Conservation (phyloP, 345 rosid species). For the Salix koriyanagi region DNA sequence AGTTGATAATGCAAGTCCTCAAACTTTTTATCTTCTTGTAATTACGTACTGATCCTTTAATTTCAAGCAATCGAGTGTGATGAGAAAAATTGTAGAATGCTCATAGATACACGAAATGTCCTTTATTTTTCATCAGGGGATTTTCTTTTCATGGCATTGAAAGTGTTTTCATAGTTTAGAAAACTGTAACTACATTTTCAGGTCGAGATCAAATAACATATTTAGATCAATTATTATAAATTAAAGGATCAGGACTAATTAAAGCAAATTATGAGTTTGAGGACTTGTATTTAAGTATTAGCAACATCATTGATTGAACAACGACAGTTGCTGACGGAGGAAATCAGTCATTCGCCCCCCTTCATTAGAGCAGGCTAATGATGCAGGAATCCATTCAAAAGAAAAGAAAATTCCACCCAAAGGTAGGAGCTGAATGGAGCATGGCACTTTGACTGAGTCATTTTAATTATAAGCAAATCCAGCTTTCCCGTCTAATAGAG, state of each 20-base stretch:
- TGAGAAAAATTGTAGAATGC: background rate
- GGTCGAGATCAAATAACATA: background rate
- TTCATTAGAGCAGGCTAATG: background rate
- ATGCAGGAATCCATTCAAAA: background rate
- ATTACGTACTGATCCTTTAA: background rate
- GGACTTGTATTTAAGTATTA: background rate
- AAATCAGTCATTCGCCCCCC: background rate
- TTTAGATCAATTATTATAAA: background rate
- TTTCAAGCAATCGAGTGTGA: background rate
- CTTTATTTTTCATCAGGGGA: background rate
- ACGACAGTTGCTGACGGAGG: background rate
- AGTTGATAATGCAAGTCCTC: background rate
- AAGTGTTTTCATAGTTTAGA: background rate
- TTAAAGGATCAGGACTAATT: background rate
- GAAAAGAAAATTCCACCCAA: background rate
- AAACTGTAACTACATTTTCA: background rate
- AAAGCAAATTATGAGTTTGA: background rate
- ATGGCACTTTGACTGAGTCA: background rate
- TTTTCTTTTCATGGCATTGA: background rate
- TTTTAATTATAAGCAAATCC: background rate
- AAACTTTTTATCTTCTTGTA: background rate
- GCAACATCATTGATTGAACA: background rate
- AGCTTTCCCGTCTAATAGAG: background rate
- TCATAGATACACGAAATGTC: background rate
- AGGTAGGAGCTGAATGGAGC: background rate